Evolutionary conservation across 1,139 yeast species (phyloP).

Genomic region (Wickerhamomyces sp.): DNA sequence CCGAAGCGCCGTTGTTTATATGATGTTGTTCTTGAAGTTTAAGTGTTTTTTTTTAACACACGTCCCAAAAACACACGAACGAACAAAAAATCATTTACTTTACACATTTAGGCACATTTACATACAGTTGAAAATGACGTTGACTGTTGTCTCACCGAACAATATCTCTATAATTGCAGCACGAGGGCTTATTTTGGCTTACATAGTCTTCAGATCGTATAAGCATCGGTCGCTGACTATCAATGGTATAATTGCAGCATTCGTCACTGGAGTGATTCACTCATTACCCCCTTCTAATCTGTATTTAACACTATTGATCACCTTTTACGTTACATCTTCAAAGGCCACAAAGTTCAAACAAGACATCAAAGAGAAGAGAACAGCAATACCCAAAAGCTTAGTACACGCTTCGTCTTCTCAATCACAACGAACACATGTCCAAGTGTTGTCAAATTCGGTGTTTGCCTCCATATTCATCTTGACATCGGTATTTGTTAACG

Average conservation of each 20-base stretch:
- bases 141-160: too few species aligned
- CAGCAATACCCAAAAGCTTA: conserved; percentile 23
- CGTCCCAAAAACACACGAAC: too few species aligned
- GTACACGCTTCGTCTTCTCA: conserved; percentile 12
- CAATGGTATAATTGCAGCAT: conserved; percentile 34
- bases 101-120: too few species aligned
- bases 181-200: conserved; percentile 8
- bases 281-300: conserved; percentile 34
- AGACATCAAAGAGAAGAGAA: conserved; percentile 18
- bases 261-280: conserved; percentile 37
- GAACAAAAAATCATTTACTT: too few species aligned
- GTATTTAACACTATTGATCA: conserved; percentile 30
- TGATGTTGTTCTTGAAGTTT: too few species aligned
- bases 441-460: conserved; percentile 39
- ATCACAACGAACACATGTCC: conserved; percentile 33
- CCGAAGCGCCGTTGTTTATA: not conserved
- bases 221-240: conserved; percentile 34
- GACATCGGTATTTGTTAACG: conserved; percentile 1
- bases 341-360: conserved; percentile 34
- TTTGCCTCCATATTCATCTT: conserved; percentile 28
- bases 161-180: conserved; percentile 4
- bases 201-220: conserved; percentile 27
- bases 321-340: conserved; percentile 38
- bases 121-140: too few species aligned
- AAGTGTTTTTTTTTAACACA: too few species aligned